These are phyloP conservation scores for Calocybe cyanea DNA, from an alignment of 768 basidiomycete species.

Conservation along the genomic window DNA sequence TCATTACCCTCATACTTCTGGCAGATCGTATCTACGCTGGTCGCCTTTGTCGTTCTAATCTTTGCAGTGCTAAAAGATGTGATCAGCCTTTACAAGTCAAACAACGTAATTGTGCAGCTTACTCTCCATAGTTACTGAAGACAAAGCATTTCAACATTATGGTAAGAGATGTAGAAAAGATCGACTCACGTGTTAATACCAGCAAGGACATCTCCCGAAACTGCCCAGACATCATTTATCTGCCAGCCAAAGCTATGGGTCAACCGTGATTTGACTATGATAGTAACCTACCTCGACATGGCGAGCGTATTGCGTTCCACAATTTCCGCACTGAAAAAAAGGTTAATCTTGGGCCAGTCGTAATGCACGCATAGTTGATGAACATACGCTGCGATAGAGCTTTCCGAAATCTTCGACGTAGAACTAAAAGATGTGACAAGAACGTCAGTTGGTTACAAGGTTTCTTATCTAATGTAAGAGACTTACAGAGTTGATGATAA, in stretches of 20 bases:
- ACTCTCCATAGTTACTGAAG: slow-evolving; percentile 34
- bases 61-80: slow-evolving; percentile 23
- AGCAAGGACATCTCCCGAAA: slow-evolving; percentile 24
- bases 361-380: background rate
- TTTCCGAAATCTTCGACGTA: slow-evolving; percentile 38
- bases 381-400: slow-evolving; percentile 30
- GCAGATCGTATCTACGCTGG: slow-evolving; percentile 29
- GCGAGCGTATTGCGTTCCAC: slow-evolving; percentile 27
- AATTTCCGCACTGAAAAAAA: slow-evolving; percentile 28
- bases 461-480: background rate
- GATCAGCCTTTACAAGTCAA: background rate
- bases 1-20: slow-evolving; percentile 27
- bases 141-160: background rate
- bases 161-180: background rate
- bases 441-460: too few relatives aligned
- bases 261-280: background rate
- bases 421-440: slow-evolving; percentile 21
- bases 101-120: slow-evolving; percentile 4
- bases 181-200: slow-evolving; percentile 33
- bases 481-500: slow-evolving; percentile 34
- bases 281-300: slow-evolving; percentile 14
- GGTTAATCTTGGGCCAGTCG: background rate
- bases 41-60: slow-evolving; percentile 27
- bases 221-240: slow-evolving; percentile 32
- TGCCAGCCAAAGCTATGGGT: background rate